phyloP scores from a whole-genome alignment of 192 early-diverging fungal species.

The Rhizophagus sp. region DNA sequence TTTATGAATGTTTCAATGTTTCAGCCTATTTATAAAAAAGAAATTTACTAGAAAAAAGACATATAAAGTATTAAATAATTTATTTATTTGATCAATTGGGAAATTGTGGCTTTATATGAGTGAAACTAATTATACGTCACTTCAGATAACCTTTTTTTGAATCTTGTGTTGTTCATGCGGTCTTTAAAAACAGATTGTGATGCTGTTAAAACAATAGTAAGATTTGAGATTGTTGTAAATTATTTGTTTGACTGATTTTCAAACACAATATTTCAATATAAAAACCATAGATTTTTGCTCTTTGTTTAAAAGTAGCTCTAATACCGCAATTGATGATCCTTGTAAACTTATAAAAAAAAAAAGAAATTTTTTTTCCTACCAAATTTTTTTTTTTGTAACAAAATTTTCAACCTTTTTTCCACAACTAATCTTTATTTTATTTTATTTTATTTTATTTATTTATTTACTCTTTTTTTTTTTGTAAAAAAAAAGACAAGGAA shows the following conservation, averaged over 20 bases:
- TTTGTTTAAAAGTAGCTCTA: constrained; percentile 1
- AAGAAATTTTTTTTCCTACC: background rate
- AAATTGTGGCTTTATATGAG: background rate
- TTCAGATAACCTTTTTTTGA: background rate
- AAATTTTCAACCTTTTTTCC: too few relatives aligned
- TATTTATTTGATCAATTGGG: background rate
- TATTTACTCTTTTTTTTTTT: background rate
- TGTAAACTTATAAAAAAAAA: background rate
- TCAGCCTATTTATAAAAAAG: background rate
- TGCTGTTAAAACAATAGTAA: background rate
- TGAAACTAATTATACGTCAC: background rate
- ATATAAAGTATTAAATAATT: too few relatives aligned
- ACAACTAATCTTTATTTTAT: too few relatives aligned
- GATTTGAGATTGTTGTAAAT: background rate
- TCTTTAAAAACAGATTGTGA: background rate
- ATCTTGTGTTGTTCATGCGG: background rate
- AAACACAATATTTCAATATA: background rate
- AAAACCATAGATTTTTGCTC: background rate
- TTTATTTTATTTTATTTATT: too few relatives aligned
- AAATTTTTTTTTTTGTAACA: background rate
- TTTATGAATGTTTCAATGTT: background rate
- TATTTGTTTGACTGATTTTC: background rate
- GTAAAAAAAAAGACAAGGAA: background rate
- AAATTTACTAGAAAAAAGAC: background rate
- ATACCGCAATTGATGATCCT: constrained; percentile 7